Base-by-base conservation (phyloP, 148 eudicot species). In the Rhododendron henanense region DNA sequence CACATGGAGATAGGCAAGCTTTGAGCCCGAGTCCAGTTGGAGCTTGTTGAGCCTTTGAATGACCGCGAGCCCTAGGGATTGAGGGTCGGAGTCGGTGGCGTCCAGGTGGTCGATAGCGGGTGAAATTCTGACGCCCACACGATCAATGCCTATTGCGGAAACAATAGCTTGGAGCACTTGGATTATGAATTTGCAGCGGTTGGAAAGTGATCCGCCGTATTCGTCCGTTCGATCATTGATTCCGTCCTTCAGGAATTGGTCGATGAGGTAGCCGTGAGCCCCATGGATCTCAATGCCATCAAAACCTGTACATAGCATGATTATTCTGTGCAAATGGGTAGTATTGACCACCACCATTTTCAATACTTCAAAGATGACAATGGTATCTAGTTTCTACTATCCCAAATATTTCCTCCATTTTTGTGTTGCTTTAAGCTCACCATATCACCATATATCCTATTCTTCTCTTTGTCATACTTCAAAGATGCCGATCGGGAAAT, bases 221-320 rank as follows among this genome's bases (percentile, higher is more conserved):
- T 90, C 95, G 2, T 96, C 99, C 2, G 86, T 91, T 19, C 98
- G 84, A n/a, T 92, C 96, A 63, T 96, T 96, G 88, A 96, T 95
- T 13, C 93, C 93, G 57, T 95, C 94, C 82, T 96, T 96, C 28
- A 93, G 84, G 88, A 96, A 96, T 87, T 96, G 99, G 47, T 96
- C 99, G 28, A 96, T 91, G 69, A 96, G 89, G 92, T 96, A 94
- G 39, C 99, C 98, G 37, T 95, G 98, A 15, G 97, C 99, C 37
- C 92, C 94, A 39, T 96, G 97, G 71, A 95, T 93, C 88, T 96
- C 99, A 44, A 95, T 86, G 1, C 99, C 99, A 88, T 96, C 97
- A 89, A 96, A 96, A 14, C 98, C 98, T 94, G 86, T 73, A 37
- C 1, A 81, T 21, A 47, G 45, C 8, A 77, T 19, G 65, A 15